A percentile compares a stretch with the other conserved stretches of the same genome.
These are phyloP conservation scores for Rhynchospora tenuis DNA, from an alignment of 176 grass and related monocot species.

Conservation along the genomic window DNA sequence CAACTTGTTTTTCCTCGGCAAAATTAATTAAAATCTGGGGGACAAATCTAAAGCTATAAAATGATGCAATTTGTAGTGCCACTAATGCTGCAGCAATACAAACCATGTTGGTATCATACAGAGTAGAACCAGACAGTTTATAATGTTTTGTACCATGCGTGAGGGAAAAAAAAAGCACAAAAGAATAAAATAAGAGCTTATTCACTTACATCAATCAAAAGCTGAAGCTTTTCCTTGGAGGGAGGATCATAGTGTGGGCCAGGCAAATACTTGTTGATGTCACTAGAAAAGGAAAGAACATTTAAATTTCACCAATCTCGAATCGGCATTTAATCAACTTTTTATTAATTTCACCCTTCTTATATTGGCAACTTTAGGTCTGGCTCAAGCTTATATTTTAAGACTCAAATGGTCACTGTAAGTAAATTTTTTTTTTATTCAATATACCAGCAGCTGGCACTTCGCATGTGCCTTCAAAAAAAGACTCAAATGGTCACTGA, in stretches of 20 bases:
- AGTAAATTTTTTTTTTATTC: no score
- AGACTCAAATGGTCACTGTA: background rate
- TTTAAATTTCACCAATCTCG: background rate
- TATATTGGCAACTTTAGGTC: background rate
- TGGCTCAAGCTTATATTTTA: background rate
- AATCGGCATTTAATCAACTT: background rate
- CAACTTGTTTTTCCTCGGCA: background rate
- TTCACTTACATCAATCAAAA: conserved; percentile 47
- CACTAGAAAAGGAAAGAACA: conserved; percentile 30
- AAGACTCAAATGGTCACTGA: background rate
- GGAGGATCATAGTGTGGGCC: conserved; percentile 88
- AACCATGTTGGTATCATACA: background rate
- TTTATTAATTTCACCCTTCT: background rate
- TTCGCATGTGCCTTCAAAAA: no score
- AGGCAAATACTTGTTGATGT: conserved; percentile 90
- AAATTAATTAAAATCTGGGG: background rate
- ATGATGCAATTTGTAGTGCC: background rate
- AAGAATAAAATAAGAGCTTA: background rate
- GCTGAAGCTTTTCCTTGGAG: conserved; percentile 67
- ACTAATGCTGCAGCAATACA: background rate
- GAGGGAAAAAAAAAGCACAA: background rate
- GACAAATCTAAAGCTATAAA: background rate
- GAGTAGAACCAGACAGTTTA: background rate
- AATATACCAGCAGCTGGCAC: no score
- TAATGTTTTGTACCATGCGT: background rate